Base-by-base conservation (phyloP, 768 basidiomycete species). In the Termitomyces sp. region DNA sequence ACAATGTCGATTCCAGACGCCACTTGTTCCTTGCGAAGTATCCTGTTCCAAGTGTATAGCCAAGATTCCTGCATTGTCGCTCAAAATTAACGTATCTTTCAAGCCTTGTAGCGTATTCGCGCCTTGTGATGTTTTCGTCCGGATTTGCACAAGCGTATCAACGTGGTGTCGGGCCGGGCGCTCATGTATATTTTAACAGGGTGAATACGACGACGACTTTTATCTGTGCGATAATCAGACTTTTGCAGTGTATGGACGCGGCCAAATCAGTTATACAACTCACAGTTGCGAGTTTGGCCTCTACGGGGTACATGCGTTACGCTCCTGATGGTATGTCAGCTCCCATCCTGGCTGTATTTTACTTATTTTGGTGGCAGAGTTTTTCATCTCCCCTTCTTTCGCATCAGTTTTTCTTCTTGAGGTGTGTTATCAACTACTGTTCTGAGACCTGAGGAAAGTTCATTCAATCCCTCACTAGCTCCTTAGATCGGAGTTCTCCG, bases 101-200 rank as follows among this genome's bases (percentile, higher is more conserved):
- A 25, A 45, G 43, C 43, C 43, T 45, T 1, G 43, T 45, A 45
- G 43, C 20, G 14, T 46, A 92, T 68, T 88, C 89, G 45, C 81
- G 91, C 15, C 83, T 93, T 11, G 91, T 92, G 52, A 90, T 92
- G 89, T 46, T 25, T 9, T 46, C 90, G 0, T 92, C 91, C 66
- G 89, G 88, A 5, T 92, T 92, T 74, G 89, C 92, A 65, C 86
- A 91, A 65, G 89, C 89, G 1, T 91, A 84, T 72, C 83, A 86
- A 64, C 82, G 86, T 7, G 88, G 89, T 1, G 80, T 90, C 37
- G 78, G 84, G 62, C 71, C 78, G 2, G 80, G 79, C 1, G 88
- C 91, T 70, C 73, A 83, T 17, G 69, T 89, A 29, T 88, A 88
- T 70, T 85, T 92, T 62, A 82, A 78, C 55, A 88, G 85, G 79